A percentile compares a stretch with the other conserved stretches of the same genome.
Conservation (phyloP, 2,329 filamentous ascomycete genomes). For the Phyllosticta citrichinensis region DNA sequence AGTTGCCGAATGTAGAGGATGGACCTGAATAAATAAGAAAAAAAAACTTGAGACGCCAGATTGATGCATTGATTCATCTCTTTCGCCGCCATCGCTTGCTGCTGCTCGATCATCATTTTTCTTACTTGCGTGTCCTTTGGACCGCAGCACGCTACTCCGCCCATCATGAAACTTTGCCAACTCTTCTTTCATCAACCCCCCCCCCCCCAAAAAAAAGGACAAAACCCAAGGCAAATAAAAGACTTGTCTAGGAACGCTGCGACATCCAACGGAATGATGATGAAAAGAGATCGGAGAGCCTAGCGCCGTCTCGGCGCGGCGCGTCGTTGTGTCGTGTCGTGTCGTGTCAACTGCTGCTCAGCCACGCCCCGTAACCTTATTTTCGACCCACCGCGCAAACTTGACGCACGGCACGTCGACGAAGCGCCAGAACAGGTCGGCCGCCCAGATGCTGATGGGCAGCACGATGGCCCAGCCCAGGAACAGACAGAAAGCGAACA, state of each 20-base stretch:
- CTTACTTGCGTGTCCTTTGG: not conserved
- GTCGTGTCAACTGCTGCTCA: not conserved
- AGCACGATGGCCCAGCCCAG: constrained; percentile 26
- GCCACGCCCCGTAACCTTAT: constrained; percentile 1
- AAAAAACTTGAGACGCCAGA: not conserved
- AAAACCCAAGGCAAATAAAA: not conserved
- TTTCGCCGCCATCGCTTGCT: not conserved
- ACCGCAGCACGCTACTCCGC: not conserved
- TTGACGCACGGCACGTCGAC: constrained; percentile 44
- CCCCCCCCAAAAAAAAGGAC: no score
- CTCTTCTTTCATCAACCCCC: not conserved
- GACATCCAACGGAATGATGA: not conserved
- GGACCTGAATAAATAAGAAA: not conserved
- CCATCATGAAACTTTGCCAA: not conserved
- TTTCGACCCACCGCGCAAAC: constrained; percentile 42
- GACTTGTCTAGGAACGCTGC: not conserved
- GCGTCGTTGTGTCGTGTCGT: not conserved
- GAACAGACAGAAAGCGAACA: not conserved
- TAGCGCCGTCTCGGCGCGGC: not conserved
- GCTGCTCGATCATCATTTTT: not conserved
- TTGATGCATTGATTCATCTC: not conserved
- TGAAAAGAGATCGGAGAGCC: not conserved
- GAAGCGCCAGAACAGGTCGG: constrained; percentile 49
- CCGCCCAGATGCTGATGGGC: constrained; percentile 39
- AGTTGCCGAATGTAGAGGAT: not conserved